Conservation (phyloP, 768 basidiomycete genomes). For the Exsudoporus frostii region DNA sequence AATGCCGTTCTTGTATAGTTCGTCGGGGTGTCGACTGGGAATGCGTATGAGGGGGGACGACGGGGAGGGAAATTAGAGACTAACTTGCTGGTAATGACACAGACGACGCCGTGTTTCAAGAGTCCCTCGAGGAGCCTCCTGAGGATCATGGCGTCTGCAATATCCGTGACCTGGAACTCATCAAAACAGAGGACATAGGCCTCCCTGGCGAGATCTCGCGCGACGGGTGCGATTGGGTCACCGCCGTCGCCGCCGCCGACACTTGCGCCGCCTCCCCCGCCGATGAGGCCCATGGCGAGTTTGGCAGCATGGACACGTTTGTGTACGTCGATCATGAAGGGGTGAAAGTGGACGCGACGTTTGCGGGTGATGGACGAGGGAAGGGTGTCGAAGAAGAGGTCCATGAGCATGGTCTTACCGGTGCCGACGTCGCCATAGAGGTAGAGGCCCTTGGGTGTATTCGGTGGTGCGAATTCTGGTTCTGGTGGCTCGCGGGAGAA, state of each 20-base stretch:
- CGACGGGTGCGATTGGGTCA: constrained; percentile 86
- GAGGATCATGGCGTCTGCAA: constrained; percentile 97
- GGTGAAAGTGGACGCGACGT: constrained; percentile 94
- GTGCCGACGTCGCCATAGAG: constrained; percentile 97
- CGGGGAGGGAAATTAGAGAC: constrained; percentile 24
- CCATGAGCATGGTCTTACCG: constrained; percentile 99
- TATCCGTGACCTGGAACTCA: constrained; percentile 98
- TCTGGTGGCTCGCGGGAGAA: constrained; percentile 26
- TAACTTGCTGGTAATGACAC: constrained; percentile 96
- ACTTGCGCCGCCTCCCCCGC: constrained; percentile 31
- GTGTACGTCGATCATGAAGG: constrained; percentile 99
- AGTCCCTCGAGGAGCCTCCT: constrained; percentile 85
- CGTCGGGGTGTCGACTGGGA: constrained; percentile 89
- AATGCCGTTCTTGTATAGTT: constrained; percentile 98
- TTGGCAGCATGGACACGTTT: constrained; percentile 87
- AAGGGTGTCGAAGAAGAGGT: constrained; percentile 87
- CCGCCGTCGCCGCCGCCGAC: constrained; percentile 38
- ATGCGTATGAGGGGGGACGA: background rate
- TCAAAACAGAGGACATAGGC: constrained; percentile 92
- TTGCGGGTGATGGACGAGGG: constrained; percentile 63
- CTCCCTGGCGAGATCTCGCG: constrained; percentile 80
- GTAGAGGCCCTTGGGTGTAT: constrained; percentile 84
- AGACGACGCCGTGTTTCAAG: constrained; percentile 85
- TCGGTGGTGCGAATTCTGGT: constrained; percentile 38
- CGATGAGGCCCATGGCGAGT: constrained; percentile 58